These are phyloP conservation scores for Suillus spraguei DNA, from an alignment of 768 basidiomycete genomes.

Conservation along the genomic window DNA sequence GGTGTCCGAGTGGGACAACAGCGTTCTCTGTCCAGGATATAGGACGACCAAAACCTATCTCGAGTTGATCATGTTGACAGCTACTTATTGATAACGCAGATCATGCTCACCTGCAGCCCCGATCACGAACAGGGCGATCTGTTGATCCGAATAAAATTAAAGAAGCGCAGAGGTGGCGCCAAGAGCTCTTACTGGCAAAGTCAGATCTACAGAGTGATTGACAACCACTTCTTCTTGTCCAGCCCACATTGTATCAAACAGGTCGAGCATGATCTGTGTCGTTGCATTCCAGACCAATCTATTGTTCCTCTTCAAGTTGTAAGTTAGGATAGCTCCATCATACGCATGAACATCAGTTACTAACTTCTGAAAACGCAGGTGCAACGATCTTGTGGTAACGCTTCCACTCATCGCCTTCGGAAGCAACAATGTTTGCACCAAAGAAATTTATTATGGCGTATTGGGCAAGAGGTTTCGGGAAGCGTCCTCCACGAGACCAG, in stretches of 20 bases:
- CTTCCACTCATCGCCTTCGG: slow-evolving; percentile 69
- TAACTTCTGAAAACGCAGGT: slow-evolving; percentile 54
- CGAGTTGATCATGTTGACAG: background rate
- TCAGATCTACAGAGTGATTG: too few relatives aligned
- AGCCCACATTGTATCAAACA: too few relatives aligned
- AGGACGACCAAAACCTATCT: slow-evolving; percentile 51
- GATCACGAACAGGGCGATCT: slow-evolving; percentile 61
- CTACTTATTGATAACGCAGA: background rate
- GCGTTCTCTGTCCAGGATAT: slow-evolving; percentile 52
- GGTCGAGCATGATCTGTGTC: too few relatives aligned
- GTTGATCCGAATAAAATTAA: slow-evolving; percentile 9
- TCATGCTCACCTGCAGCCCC: slow-evolving; percentile 47
- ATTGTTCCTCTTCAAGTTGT: slow-evolving; percentile 22
- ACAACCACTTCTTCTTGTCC: too few relatives aligned
- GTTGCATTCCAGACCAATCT: slow-evolving; percentile 51
- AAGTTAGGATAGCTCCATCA: background rate
- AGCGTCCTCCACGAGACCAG: slow-evolving; percentile 32
- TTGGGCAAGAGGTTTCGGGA: slow-evolving; percentile 54
- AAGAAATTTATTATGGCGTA: slow-evolving; percentile 53
- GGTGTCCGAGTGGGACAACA: slow-evolving; percentile 43
- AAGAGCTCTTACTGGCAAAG: slow-evolving; percentile 46
- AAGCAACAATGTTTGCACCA: slow-evolving; percentile 64
- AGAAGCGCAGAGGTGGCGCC: slow-evolving; percentile 18
- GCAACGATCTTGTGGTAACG: slow-evolving; percentile 62
- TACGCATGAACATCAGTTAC: background rate